These are phyloP conservation scores for Bocquillonia castaneifolia DNA, from an alignment of 441 rosid genomes.

Conservation along the genomic window DNA sequence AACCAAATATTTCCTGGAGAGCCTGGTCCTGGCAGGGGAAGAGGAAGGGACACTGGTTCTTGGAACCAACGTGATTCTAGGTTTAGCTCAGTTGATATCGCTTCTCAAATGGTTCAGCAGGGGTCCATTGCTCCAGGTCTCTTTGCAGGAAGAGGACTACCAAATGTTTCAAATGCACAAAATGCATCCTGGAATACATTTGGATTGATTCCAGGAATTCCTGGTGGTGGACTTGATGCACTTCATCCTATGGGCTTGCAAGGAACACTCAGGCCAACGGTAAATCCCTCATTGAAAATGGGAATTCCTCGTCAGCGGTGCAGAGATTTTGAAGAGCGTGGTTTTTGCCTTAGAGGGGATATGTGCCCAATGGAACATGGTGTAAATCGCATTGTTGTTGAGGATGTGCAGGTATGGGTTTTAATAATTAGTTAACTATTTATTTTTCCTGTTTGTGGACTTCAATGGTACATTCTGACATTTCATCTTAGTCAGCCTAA, in stretches of 20 bases:
- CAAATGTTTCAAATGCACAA: slow-evolving; percentile 60
- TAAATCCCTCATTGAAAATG: slow-evolving; percentile 58
- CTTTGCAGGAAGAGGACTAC: slow-evolving; percentile 72
- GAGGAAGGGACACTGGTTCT: slow-evolving; percentile 70
- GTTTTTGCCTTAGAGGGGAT: slow-evolving; percentile 98
- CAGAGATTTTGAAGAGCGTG: slow-evolving; percentile 99
- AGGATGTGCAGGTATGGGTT: slow-evolving; percentile 87
- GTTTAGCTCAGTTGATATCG: slow-evolving; percentile 60
- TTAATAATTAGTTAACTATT: no score
- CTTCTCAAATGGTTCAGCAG: slow-evolving; percentile 70
- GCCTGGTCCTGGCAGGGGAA: slow-evolving; percentile 70
- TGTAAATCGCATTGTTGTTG: slow-evolving; percentile 91
- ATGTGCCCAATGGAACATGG: slow-evolving; percentile 99
- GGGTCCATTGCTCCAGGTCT: slow-evolving; percentile 50
- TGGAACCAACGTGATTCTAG: slow-evolving; percentile 74
- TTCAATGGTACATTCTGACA: background rate
- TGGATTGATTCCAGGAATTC: slow-evolving; percentile 75
- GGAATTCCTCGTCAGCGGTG: slow-evolving; percentile 83
- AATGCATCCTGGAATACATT: slow-evolving; percentile 69
- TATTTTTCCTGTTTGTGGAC: background rate
- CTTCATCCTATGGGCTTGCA: slow-evolving; percentile 67
- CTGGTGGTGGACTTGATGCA: slow-evolving; percentile 72
- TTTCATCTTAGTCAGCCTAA: background rate
- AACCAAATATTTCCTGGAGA: slow-evolving; percentile 58
- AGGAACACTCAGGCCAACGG: slow-evolving; percentile 64